Conservation (phyloP, 2,329 filamentous ascomycete genomes). For the Acephala macrosclerotiorum region DNA sequence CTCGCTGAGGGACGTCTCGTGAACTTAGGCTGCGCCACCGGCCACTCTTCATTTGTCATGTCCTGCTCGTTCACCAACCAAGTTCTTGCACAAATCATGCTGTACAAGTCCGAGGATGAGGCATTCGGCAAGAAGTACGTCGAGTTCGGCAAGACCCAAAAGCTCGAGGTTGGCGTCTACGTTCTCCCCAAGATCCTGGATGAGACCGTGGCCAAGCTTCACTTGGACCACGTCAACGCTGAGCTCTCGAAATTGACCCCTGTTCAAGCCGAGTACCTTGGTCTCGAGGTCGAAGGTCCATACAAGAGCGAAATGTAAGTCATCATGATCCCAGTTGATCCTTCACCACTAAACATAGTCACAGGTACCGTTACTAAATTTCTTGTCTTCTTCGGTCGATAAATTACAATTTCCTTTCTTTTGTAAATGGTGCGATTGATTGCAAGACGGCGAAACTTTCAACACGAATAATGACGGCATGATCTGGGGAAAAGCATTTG, state of each 20-base stretch:
- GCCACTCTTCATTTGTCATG: slow-evolving; percentile 99
- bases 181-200: slow-evolving; percentile 98
- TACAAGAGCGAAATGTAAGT: slow-evolving; percentile 94
- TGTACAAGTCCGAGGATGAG: slow-evolving; percentile 91
- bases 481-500: slow-evolving; percentile 62
- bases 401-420: slow-evolving; percentile 29
- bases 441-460: slow-evolving; percentile 39
- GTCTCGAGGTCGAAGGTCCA: slow-evolving; percentile 84
- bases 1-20: slow-evolving; percentile 98
- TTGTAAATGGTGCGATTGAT: slow-evolving; percentile 28
- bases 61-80: slow-evolving; percentile 99
- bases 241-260: slow-evolving; percentile 87
- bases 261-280: slow-evolving; percentile 94
- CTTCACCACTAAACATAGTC: slow-evolving; percentile 25
- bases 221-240: slow-evolving; percentile 91
- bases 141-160: slow-evolving; percentile 92
- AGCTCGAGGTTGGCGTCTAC: slow-evolving; percentile 92
- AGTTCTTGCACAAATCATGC: slow-evolving; percentile 98
- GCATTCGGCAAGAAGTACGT: slow-evolving; percentile 92
- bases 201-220: slow-evolving; percentile 95
- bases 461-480: slow-evolving; percentile 62
- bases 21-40: slow-evolving; percentile 98
- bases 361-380: slow-evolving; percentile 47
- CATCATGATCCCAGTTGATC: slow-evolving; percentile 7
- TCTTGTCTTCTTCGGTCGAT: slow-evolving; percentile 21